Evolutionary conservation across 345 rosid genomes (phyloP).

Genomic region (Gossypium raimondii): DNA sequence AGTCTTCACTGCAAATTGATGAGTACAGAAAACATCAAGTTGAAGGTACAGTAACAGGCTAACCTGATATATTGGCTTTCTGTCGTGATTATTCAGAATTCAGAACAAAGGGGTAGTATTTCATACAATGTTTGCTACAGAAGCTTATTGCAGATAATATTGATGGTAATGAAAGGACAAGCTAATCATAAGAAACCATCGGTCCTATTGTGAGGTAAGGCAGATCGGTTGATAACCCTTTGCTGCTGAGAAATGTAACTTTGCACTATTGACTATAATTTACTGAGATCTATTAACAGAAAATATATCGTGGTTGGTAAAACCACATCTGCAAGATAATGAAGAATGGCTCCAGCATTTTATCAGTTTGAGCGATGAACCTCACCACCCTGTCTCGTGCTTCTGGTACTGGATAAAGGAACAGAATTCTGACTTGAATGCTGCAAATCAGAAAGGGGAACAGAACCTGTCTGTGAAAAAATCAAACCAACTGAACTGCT

Average conservation of each 20-base stretch:
- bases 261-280: conserved; percentile 34
- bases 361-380: conserved; percentile 60
- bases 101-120: not conserved
- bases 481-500: conserved; percentile 49
- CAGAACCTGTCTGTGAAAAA: conserved; percentile 54
- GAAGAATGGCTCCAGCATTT: conserved; percentile 20
- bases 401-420: conserved; percentile 63
- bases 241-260: conserved; percentile 18
- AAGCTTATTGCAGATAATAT: conserved; percentile 25
- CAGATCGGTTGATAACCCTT: conserved; percentile 25
- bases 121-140: conserved; percentile 14
- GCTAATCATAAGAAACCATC: conserved; percentile 11
- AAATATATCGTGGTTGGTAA: conserved; percentile 16
- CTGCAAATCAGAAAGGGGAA: conserved; percentile 62
- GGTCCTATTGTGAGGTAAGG: conserved; percentile 26
- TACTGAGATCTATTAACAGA: conserved; percentile 31
- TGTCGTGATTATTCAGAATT: conserved; percentile 30
- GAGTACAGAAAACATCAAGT: conserved; percentile 13
- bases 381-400: conserved; percentile 59
- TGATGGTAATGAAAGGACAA: not conserved
- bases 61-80: conserved; percentile 17
- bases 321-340: conserved; percentile 22
- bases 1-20: conserved; percentile 16
- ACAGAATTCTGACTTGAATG: conserved; percentile 64
- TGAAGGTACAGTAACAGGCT: conserved; percentile 16